Percentiles rank a stretch among this genome's conserved stretches.
These are phyloP conservation scores for Eimeria zaria DNA, from an alignment of 169 alveolate species.

Conservation along the genomic window DNA sequence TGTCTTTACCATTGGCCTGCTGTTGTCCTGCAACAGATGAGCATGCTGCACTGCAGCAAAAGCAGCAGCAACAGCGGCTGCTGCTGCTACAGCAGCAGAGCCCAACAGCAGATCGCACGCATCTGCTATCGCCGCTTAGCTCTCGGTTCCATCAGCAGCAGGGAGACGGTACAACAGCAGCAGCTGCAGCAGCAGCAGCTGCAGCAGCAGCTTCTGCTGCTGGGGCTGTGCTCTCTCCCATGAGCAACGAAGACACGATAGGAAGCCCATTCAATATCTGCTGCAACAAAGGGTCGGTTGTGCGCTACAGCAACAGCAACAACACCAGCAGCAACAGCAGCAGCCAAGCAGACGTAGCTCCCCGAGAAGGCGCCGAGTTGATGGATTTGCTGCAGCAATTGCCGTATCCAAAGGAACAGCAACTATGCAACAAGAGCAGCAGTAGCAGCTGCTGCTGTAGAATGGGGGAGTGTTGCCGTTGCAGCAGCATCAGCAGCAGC, in stretches of 20 bases:
- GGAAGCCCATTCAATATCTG: background rate
- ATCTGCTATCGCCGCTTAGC: background rate
- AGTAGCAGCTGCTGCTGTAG: slow-evolving; percentile 56
- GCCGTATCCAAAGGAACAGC: slow-evolving; percentile 15
- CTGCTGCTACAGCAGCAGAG: slow-evolving; percentile 57
- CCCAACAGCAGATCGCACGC: slow-evolving; percentile 34
- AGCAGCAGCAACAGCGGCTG: slow-evolving; percentile 31
- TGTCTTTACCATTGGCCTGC: slow-evolving; percentile 1
- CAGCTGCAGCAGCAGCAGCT: no score
- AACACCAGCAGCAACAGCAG: slow-evolving; percentile 56
- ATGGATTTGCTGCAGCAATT: slow-evolving; percentile 14
- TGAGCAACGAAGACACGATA: background rate
- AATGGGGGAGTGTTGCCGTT: background rate
- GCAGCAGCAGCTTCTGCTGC: slow-evolving; percentile 65
- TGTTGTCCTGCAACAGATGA: slow-evolving; percentile 28
- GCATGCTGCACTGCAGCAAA: slow-evolving; percentile 33
- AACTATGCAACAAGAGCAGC: background rate
- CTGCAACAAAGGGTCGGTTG: background rate
- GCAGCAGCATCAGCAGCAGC: slow-evolving; percentile 30
- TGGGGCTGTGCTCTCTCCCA: slow-evolving; percentile 61
- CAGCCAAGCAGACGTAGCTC: background rate
- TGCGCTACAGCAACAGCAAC: slow-evolving; percentile 8
- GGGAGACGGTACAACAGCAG: slow-evolving; percentile 46
- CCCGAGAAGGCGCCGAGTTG: background rate
- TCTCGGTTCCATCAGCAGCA: slow-evolving; percentile 18